Evolutionary conservation across 2,329 filamentous ascomycete species (phyloP).

Genomic region (Elsinoe australis): DNA sequence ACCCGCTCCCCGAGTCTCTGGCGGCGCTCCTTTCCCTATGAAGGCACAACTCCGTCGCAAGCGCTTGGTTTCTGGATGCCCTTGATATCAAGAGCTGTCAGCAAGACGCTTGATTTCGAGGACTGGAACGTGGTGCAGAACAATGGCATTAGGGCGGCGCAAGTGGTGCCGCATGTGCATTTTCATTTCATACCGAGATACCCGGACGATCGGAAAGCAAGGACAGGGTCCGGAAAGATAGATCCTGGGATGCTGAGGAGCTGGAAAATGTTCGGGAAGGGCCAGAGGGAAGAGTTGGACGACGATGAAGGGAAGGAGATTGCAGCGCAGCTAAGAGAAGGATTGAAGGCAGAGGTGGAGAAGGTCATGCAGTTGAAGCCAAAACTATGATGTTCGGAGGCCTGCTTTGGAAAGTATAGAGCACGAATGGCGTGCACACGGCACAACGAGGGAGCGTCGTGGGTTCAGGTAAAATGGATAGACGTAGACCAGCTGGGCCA

Average conservation of each 20-base stretch:
- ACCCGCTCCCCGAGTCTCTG: slow-evolving; percentile 17
- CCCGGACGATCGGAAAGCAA: slow-evolving; percentile 46
- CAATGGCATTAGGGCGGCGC: slow-evolving; percentile 78
- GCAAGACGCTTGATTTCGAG: slow-evolving; percentile 58
- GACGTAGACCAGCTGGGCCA: neutral
- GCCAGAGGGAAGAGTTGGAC: slow-evolving; percentile 64
- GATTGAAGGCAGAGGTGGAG: slow-evolving; percentile 34
- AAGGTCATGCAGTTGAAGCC: slow-evolving; percentile 11
- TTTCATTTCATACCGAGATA: slow-evolving; percentile 86
- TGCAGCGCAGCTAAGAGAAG: slow-evolving; percentile 43
- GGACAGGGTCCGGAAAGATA: slow-evolving; percentile 44
- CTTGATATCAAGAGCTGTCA: slow-evolving; percentile 63
- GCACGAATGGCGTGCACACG: neutral
- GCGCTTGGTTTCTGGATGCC: slow-evolving; percentile 51
- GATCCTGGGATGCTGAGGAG: slow-evolving; percentile 42
- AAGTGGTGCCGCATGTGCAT: slow-evolving; percentile 89
- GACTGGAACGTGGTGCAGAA: slow-evolving; percentile 99
- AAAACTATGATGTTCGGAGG: slow-evolving; percentile 17
- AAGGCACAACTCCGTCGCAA: slow-evolving; percentile 19
- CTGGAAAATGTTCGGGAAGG: slow-evolving; percentile 78
- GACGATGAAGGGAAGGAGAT: slow-evolving; percentile 62
- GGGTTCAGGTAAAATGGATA: slow-evolving; percentile 6
- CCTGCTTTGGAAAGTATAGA: neutral
- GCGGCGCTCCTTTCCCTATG: slow-evolving; percentile 8
- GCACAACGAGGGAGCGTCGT: too few species aligned